These are phyloP conservation scores for Maudiozyma bulderi DNA, from an alignment of 805 yeast species.

Conservation along the genomic window DNA sequence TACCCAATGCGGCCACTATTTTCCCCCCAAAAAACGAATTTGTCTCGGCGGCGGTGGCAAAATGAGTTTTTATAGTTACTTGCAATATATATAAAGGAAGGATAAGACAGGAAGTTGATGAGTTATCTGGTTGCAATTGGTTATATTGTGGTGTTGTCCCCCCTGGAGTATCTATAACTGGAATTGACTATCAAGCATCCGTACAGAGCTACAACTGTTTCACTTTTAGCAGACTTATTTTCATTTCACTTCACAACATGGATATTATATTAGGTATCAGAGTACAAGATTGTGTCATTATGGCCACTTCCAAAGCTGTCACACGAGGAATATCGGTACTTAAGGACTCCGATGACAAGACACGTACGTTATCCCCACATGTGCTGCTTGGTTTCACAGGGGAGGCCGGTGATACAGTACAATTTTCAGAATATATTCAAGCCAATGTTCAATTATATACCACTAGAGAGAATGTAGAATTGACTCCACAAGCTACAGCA, in stretches of 20 bases:
- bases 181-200: no score
- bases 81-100: no score
- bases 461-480: slow-evolving; percentile 74
- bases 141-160: no score
- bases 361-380: slow-evolving; percentile 62
- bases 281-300: slow-evolving; percentile 67
- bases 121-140: no score
- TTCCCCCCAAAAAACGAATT: no score
- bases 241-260: slow-evolving; percentile 37
- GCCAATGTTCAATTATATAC: slow-evolving; percentile 85
- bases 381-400: slow-evolving; percentile 85
- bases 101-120: no score
- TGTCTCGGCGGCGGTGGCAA: no score
- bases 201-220: no score
- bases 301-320: slow-evolving; percentile 92
- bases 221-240: no score
- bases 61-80: no score
- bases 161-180: no score
- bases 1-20: no score
- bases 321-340: slow-evolving; percentile 82
- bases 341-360: slow-evolving; percentile 73
- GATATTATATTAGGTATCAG: slow-evolving; percentile 84
- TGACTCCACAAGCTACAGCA: slow-evolving; percentile 79
- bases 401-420: slow-evolving; percentile 92
- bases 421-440: slow-evolving; percentile 88